A percentile compares a stretch with the other conserved stretches of the same genome.
Evolutionary conservation across 768 basidiomycete genomes (phyloP).

Genomic region (Russula sp.): DNA sequence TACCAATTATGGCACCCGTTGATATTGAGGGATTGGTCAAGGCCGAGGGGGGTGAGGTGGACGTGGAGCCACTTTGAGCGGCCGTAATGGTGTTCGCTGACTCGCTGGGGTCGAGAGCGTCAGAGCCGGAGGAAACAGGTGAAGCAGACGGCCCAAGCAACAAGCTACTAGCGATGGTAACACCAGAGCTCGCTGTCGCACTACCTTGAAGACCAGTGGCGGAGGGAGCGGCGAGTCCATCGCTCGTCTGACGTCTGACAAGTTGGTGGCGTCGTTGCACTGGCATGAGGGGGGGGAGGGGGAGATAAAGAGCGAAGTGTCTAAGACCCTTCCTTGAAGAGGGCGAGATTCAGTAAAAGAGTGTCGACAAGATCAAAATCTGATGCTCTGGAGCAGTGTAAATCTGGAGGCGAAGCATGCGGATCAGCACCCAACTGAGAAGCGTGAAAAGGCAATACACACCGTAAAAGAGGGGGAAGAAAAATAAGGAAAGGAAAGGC

Average conservation of each 20-base stretch:
- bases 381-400: not conserved
- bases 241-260: constrained; percentile 4
- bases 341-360: not conserved
- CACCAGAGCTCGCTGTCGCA: not conserved
- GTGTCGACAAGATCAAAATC: not conserved
- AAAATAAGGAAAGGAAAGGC: not conserved
- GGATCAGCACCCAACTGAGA: not conserved
- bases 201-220: constrained; percentile 5
- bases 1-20: constrained; percentile 21
- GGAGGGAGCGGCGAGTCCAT: not conserved
- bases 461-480: not conserved
- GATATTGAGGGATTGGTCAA: constrained; percentile 5
- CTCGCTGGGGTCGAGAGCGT: not conserved
- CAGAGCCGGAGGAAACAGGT: not conserved
- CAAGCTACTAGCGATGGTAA: not conserved
- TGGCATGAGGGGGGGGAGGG: constrained; percentile 12
- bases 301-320: constrained; percentile 8
- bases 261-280: not conserved
- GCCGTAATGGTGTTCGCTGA: not conserved
- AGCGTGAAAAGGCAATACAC: not conserved
- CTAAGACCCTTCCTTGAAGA: not conserved
- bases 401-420: not conserved
- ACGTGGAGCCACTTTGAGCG: not conserved
- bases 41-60: not conserved
- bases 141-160: not conserved